Base-by-base conservation (phyloP, 2,329 filamentous ascomycete species). In the Cercospora brassicicola region DNA sequence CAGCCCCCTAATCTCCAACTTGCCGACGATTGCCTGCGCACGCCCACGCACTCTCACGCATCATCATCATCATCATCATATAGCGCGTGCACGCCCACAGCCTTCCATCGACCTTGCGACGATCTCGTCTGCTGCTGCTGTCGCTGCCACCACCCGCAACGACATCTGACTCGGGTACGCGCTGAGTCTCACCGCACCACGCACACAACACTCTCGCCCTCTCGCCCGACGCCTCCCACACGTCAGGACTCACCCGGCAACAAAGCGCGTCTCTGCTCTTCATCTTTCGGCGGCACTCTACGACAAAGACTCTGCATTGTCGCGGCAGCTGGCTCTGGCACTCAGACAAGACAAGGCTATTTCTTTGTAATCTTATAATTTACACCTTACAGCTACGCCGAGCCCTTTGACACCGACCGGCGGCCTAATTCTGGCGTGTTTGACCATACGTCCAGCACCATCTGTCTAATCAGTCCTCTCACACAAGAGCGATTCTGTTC, bases 321-420 rank as follows among this genome's bases (percentile, higher is more conserved):
- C 63, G 59, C 69, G 63, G 69, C 69, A 70, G 70, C 71, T 69
- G 70, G 68, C 65, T 67, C 67, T 67, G 59, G 63, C 42, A 67
- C 57, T 23, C 42, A 51, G 61, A 70, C 53, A 31, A 23, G 26
- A 71, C 71, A 72, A 66, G 69, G 42, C 64, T 72, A 75, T 74
- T 72, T 70, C 70, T 73, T 75, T 75, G 73, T 76, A 76, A 76
- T 76, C 70, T 69, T 67, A 66, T 76, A 76, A 76, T 76, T 69
- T 74, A 66, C 72, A 72, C 70, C 70, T 70, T 73, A 72, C 71
- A 68, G 68, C 71, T 69, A 67, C 67, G 42, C 63, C 63, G 62
- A 61, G 63, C 72, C 62, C 69, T 70, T 66, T 74, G 73, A 74
- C 73, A 76, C 73, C 69, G 71, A 67, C 67, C 68, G 71, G 73